Evolutionary conservation across 306 rosid species (phyloP).

Genomic region (Citrullus colocynthis): DNA sequence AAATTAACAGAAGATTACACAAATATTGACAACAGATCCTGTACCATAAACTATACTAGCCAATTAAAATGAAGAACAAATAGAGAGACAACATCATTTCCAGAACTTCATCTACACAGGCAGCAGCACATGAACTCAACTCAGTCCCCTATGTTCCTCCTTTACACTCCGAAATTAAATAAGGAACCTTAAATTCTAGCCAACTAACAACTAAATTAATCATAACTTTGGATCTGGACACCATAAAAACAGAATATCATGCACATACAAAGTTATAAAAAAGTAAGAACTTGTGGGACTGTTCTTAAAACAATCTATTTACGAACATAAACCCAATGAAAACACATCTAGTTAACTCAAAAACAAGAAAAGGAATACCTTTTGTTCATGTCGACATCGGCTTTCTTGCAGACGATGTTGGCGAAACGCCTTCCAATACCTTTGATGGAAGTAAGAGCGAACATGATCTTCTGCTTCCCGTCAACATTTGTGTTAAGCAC

Average conservation of each 20-base stretch:
- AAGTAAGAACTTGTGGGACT: neutral
- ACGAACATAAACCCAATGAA: neutral
- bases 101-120: neutral
- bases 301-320: neutral
- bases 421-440: slow-evolving; percentile 17
- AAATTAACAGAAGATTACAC: neutral
- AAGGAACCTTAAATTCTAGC: neutral
- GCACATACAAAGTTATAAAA: neutral
- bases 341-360: neutral
- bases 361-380: neutral
- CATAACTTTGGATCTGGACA: neutral
- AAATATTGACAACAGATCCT: no score
- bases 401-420: slow-evolving; percentile 13
- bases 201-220: neutral
- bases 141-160: neutral
- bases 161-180: neutral
- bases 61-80: no score
- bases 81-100: no score
- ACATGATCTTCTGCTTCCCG: slow-evolving; percentile 15
- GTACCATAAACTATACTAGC: no score
- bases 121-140: neutral
- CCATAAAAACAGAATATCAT: neutral
- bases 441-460: slow-evolving; percentile 11
- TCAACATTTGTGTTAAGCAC: slow-evolving; percentile 11
- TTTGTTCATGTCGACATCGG: slow-evolving; percentile 16